A percentile compares a stretch with the other conserved stretches of the same genome.
These are phyloP conservation scores for Cladosporium colombiae DNA, from an alignment of 2,329 filamentous ascomycete genomes.

Conservation along the genomic window DNA sequence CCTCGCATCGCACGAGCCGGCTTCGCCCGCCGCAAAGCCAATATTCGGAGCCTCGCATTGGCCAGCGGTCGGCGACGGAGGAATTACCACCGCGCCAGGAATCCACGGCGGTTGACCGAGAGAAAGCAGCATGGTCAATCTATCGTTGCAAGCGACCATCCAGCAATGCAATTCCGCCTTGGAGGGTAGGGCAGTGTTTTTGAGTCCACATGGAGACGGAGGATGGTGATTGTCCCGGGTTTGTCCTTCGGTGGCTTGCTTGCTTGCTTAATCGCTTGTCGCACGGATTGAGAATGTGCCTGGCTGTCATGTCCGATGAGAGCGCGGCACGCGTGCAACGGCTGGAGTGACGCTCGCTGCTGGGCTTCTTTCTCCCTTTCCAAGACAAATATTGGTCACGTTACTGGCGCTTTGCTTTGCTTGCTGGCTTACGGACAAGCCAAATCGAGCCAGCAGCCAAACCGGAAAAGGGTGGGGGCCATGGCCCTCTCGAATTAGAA, in stretches of 20 bases:
- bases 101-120: not conserved
- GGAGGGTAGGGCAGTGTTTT: not conserved
- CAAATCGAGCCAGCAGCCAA: not conserved
- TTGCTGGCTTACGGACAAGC: not conserved
- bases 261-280: not conserved
- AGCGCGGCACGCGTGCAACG: no score
- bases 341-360: no score
- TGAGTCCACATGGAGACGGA: not conserved
- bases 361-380: not conserved
- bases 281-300: not conserved
- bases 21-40: not conserved
- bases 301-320: not conserved
- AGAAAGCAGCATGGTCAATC: not conserved
- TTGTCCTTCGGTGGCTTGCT: not conserved
- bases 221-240: not conserved
- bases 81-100: not conserved
- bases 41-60: not conserved
- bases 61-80: not conserved
- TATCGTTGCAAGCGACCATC: not conserved
- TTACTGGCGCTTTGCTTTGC: not conserved
- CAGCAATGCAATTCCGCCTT: not conserved
- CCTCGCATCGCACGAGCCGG: not conserved
- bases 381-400: slow-evolving; percentile 9
- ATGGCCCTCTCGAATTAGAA: not conserved
- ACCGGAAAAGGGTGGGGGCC: not conserved